Percentiles rank a stretch among this genome's conserved stretches.
phyloP scores from a whole-genome alignment of 305 asterid genomes.

The Ilex paraguariensis region DNA sequence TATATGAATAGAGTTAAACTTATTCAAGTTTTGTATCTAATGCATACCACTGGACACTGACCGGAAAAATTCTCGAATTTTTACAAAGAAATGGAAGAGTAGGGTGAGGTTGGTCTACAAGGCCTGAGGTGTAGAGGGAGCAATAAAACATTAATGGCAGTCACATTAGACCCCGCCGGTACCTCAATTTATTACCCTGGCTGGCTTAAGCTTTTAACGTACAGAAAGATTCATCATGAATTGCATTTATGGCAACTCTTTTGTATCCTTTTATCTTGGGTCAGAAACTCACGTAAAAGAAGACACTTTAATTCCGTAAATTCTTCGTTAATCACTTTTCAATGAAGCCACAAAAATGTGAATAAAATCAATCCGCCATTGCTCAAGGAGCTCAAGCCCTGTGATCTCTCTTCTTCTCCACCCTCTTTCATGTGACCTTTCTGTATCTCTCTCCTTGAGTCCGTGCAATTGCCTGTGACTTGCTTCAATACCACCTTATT shows the following conservation, averaged over 20 bases:
- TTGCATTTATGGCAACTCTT: conserved; percentile 14
- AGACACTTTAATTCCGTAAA: conserved; percentile 17
- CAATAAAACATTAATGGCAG: conserved; percentile 25
- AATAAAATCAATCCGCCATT: conserved; percentile 15
- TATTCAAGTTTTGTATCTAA: too few species aligned
- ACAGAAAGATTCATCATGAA: conserved; percentile 14
- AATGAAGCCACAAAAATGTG: conserved; percentile 38
- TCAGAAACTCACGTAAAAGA: conserved; percentile 53
- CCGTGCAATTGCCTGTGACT: conserved; percentile 58
- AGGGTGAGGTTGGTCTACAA: too few species aligned
- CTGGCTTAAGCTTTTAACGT: background rate
- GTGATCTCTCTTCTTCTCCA: conserved; percentile 20
- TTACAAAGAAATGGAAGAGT: too few species aligned
- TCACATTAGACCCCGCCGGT: conserved; percentile 27
- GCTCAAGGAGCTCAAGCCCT: conserved; percentile 28
- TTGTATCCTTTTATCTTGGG: conserved; percentile 12
- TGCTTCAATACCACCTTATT: conserved; percentile 47
- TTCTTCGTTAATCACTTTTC: conserved; percentile 17
- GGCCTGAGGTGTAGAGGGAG: too few species aligned
- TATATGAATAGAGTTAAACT: too few species aligned
- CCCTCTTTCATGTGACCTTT: conserved; percentile 63
- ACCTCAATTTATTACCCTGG: conserved; percentile 5
- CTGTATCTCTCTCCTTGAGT: conserved; percentile 8
- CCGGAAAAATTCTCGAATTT: too few species aligned
- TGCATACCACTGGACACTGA: too few species aligned